Evolutionary conservation across 306 rosid genomes (phyloP), one percentile per base, ranked within the genome.

Genomic region (Quercus aquifolioides): DNA sequence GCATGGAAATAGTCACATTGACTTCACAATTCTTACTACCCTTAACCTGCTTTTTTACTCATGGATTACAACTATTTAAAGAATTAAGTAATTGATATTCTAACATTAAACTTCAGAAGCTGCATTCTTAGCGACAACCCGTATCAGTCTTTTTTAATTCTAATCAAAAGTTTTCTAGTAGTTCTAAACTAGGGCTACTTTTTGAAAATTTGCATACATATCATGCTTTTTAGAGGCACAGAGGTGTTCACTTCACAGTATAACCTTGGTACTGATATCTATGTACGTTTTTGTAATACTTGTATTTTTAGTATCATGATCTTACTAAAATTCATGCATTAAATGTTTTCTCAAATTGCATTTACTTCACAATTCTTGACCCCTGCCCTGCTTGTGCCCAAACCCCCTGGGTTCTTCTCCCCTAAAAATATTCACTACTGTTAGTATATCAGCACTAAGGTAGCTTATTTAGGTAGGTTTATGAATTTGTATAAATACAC

Each of bases 381-480:
- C 70, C 43, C 54, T 33, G 55, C 20, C 28, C 62, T 69, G 56
- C 81, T 19, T 49, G 38, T 26, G 18, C 76, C 67, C 72, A 75
- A 21, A 26, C 72, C 76, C 59, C 15, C 35, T 69, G 73, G 55
- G 51, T 74, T 12, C 71, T 43, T 15, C 23, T 60, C 19, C 49
- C 31, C 35, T 59, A 15, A 74, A 67, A 52, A 51, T 63, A 60
- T 78, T 49, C 58, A n/a, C 54, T 13, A 25, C 30, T 74, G 30
- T 46, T 31, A 13, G 31, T 6, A 56, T 64, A 65, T 56, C 69
- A 35, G 5, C n/a, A 60, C 21, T 15, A 51, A 81, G 78, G 20
- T 62, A 57, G 81, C 41, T 18, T 73, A 73, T 31, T 55, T 12
- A 43, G 55, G 31, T 70, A 38, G 30, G 19, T 46, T 13, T 28